These are phyloP conservation scores for Penicillium ochrochloron DNA, from an alignment of 495 filamentous ascomycete species.

Conservation along the genomic window DNA sequence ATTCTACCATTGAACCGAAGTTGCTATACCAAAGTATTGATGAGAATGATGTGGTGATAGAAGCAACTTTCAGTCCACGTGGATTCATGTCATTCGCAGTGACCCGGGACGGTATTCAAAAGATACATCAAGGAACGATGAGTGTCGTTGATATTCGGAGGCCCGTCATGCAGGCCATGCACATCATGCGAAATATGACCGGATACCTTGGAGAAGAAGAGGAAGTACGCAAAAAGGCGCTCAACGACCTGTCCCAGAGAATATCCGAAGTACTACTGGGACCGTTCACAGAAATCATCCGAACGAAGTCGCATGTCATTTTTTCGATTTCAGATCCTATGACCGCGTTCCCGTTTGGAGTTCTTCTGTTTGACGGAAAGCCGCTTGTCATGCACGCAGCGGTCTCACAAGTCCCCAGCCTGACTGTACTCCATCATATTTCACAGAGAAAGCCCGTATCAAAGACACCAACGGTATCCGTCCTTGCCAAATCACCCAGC, in stretches of 20 bases:
- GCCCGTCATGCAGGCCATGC: conserved; percentile 29
- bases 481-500: conserved; percentile 32
- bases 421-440: conserved; percentile 35
- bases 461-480: conserved; percentile 29
- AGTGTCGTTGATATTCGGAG: conserved; percentile 18
- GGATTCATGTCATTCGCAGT: conserved; percentile 31
- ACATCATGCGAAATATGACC: conserved; percentile 31
- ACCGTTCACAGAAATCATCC: conserved; percentile 30
- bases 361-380: conserved; percentile 28
- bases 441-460: conserved; percentile 27
- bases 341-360: conserved; percentile 35
- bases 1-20: conserved; percentile 23
- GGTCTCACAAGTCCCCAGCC: conserved; percentile 34
- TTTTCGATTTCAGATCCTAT: conserved; percentile 35
- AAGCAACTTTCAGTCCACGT: conserved; percentile 26
- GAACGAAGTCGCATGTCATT: conserved; percentile 33
- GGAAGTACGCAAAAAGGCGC: conserved; percentile 16
- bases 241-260: conserved; percentile 17
- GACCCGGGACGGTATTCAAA: conserved; percentile 30
- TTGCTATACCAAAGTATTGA: conserved; percentile 29
- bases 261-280: conserved; percentile 28
- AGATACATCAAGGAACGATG: conserved; percentile 16
- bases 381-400: conserved; percentile 32
- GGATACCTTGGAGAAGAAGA: conserved; percentile 26
- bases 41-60: conserved; percentile 30